These are phyloP conservation scores for Talaromyces trachyspermus DNA, from an alignment of 495 filamentous ascomycete species.

Conservation along the genomic window DNA sequence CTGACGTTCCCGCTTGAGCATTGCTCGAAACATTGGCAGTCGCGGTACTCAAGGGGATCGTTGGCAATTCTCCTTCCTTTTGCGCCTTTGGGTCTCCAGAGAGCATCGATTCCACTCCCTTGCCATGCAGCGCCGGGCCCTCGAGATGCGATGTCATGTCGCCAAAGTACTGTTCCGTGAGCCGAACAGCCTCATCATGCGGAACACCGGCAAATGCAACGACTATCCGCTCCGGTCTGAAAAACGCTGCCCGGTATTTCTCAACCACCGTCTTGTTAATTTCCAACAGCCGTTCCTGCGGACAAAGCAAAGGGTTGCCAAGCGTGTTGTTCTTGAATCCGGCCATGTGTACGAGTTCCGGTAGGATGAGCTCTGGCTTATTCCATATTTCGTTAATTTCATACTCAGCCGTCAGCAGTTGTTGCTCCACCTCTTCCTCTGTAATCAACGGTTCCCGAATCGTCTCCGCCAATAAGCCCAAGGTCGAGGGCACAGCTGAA, in stretches of 20 bases:
- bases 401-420: slow-evolving; percentile 86
- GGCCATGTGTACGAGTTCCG: slow-evolving; percentile 89
- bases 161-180: slow-evolving; percentile 82
- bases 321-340: slow-evolving; percentile 94
- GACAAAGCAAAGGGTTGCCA: slow-evolving; percentile 88
- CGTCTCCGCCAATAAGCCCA: slow-evolving; percentile 86
- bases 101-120: slow-evolving; percentile 47
- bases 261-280: slow-evolving; percentile 72
- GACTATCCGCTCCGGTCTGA: slow-evolving; percentile 81
- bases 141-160: slow-evolving; percentile 61
- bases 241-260: slow-evolving; percentile 77
- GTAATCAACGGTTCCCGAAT: slow-evolving; percentile 83
- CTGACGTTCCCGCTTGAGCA: slow-evolving; percentile 32
- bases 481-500: slow-evolving; percentile 72
- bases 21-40: slow-evolving; percentile 32
- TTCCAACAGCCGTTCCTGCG: slow-evolving; percentile 65
- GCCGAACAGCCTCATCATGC: slow-evolving; percentile 69
- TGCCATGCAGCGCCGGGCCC: slow-evolving; percentile 48
- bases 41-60: slow-evolving; percentile 34
- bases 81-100: slow-evolving; percentile 41
- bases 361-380: slow-evolving; percentile 91
- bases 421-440: slow-evolving; percentile 79
- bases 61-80: slow-evolving; percentile 30
- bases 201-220: slow-evolving; percentile 91
- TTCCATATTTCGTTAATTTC: slow-evolving; percentile 98